phyloP scores from a whole-genome alignment of 768 basidiomycete species.

The Tricholoma hemisulphureum region DNA sequence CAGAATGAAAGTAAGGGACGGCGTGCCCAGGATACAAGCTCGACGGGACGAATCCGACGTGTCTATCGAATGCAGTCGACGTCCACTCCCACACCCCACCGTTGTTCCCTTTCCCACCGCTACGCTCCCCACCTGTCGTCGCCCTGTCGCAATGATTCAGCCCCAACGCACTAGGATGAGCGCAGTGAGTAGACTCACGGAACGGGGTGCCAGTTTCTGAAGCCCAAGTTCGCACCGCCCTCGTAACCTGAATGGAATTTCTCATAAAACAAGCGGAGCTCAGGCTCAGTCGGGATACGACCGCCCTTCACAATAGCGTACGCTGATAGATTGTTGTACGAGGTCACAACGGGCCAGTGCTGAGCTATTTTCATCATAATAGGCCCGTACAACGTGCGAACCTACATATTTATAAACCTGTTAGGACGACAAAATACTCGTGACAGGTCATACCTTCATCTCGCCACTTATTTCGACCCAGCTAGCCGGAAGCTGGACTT shows the following conservation, averaged over 20 bases:
- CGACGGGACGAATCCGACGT: constrained; percentile 76
- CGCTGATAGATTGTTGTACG: constrained; percentile 72
- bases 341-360: constrained; percentile 84
- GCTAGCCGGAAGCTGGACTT: constrained; percentile 60
- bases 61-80: constrained; percentile 66
- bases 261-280: constrained; percentile 77
- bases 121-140: constrained; percentile 57
- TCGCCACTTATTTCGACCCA: constrained; percentile 63
- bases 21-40: constrained; percentile 81
- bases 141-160: constrained; percentile 43
- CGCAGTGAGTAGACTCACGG: constrained; percentile 56
- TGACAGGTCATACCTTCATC: constrained; percentile 41
- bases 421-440: not conserved
- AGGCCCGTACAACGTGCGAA: constrained; percentile 87
- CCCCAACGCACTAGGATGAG: not conserved
- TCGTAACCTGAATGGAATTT: constrained; percentile 72
- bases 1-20: not conserved
- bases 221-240: constrained; percentile 80
- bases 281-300: constrained; percentile 86
- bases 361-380: constrained; percentile 72
- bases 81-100: constrained; percentile 99
- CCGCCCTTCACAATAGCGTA: constrained; percentile 91
- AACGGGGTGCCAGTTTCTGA: constrained; percentile 90
- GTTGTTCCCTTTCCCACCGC: constrained; percentile 68
- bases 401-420: constrained; percentile 33